Evolutionary conservation across 2,329 filamentous ascomycete genomes (phyloP).

Genomic region (Hypoxylon sp.): DNA sequence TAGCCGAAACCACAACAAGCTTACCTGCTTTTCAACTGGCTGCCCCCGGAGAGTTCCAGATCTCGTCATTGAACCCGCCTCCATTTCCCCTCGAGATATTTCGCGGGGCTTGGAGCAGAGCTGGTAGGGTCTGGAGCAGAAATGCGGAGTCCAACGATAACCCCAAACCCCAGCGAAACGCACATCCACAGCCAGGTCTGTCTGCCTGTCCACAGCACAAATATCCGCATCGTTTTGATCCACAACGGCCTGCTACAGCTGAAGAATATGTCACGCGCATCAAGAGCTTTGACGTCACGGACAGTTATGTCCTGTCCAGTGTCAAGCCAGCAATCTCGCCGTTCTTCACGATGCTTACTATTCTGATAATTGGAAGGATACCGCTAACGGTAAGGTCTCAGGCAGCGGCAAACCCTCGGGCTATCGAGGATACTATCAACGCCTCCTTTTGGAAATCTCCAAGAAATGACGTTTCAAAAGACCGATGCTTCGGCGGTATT

Average conservation of each 20-base stretch:
- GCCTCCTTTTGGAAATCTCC: neutral
- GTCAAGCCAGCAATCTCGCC: neutral
- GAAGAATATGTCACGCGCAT: constrained; percentile 8
- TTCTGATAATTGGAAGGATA: constrained; percentile 18
- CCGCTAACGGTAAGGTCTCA: constrained; percentile 1
- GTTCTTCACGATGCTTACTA: constrained; percentile 28
- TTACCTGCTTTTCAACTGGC: neutral
- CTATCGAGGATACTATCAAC: constrained; percentile 7
- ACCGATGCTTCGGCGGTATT: constrained; percentile 21
- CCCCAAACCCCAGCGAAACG: constrained; percentile 7
- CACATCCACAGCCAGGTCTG: constrained; percentile 11
- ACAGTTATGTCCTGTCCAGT: neutral
- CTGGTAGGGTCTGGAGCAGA: neutral
- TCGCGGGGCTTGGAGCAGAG: neutral
- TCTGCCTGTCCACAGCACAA: too few species aligned
- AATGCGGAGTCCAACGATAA: neutral
- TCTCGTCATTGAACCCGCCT: constrained; percentile 16
- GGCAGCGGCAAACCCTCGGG: neutral
- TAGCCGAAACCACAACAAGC: constrained; percentile 5
- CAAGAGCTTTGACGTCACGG: constrained; percentile 21
- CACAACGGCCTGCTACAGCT: neutral
- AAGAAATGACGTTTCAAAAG: constrained; percentile 11
- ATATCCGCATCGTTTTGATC: constrained; percentile 2
- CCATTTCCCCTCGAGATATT: constrained; percentile 3
- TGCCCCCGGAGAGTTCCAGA: constrained; percentile 4